Evolutionary conservation across 2,329 filamentous ascomycete species (phyloP).

Genomic region (Drechslerella coelobrocha): DNA sequence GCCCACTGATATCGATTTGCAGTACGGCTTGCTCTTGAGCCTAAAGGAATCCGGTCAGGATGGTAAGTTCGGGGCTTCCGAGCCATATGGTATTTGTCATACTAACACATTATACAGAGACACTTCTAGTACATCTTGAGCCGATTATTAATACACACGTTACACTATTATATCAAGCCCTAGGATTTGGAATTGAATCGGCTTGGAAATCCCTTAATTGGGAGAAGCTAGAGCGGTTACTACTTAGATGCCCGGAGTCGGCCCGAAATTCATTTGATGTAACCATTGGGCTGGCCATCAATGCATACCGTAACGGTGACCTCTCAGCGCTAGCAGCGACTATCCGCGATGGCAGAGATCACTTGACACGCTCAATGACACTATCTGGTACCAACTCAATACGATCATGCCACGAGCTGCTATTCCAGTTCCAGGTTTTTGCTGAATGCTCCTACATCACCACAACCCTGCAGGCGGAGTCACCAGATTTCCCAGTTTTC

Average conservation of each 20-base stretch:
- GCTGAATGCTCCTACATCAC: conserved; percentile 74
- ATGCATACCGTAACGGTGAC: conserved; percentile 66
- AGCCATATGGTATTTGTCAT: conserved; percentile 46
- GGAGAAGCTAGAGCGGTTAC: conserved; percentile 68
- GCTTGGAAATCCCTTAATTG: conserved; percentile 89
- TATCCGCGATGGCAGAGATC: conserved; percentile 71
- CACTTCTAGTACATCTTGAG: conserved; percentile 84
- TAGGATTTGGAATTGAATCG: conserved; percentile 87
- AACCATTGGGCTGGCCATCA: conserved; percentile 73
- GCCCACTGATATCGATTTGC: conserved; percentile 76
- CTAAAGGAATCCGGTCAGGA: conserved; percentile 95
- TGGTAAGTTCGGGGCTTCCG: conserved; percentile 71
- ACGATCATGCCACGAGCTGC: conserved; percentile 80
- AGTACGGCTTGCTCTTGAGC: conserved; percentile 83
- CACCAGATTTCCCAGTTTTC: conserved; percentile 45
- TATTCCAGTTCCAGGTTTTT: conserved; percentile 85
- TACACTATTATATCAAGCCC: conserved; percentile 62
- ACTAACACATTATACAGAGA: conserved; percentile 64
- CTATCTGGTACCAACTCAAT: conserved; percentile 79
- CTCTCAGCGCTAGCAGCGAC: conserved; percentile 64
- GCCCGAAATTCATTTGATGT: conserved; percentile 77
- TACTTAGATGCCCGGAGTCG: conserved; percentile 60
- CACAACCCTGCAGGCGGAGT: conserved; percentile 4
- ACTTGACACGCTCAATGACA: conserved; percentile 76
- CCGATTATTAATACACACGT: conserved; percentile 66